These are phyloP conservation scores for Pseudocercospora fuligena DNA, from an alignment of 2,329 filamentous ascomycete genomes.

Conservation along the genomic window DNA sequence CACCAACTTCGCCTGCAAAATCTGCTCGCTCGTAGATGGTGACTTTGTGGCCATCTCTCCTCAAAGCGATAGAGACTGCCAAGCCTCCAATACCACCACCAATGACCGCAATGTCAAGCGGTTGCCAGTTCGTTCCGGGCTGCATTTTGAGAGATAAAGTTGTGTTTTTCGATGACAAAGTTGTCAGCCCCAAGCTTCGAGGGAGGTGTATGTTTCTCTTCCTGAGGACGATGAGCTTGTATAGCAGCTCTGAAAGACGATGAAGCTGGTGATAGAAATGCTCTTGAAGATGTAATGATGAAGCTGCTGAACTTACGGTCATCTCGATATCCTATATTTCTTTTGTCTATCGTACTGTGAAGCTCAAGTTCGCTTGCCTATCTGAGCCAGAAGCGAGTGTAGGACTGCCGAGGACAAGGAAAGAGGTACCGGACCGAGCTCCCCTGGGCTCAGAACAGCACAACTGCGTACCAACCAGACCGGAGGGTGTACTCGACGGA, in stretches of 20 bases:
- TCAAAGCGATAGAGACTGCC: slow-evolving; percentile 56
- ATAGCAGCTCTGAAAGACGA: not conserved
- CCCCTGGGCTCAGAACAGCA: not conserved
- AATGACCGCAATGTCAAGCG: slow-evolving; percentile 46
- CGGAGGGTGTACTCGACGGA: slow-evolving; percentile 8
- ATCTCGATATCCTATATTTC: slow-evolving; percentile 22
- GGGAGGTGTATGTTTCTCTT: not conserved
- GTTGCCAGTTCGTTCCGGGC: slow-evolving; percentile 30
- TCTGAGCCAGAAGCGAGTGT: slow-evolving; percentile 8
- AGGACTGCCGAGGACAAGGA: slow-evolving; percentile 9
- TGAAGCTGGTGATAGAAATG: not conserved
- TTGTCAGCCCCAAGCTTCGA: not conserved
- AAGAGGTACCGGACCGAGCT: slow-evolving; percentile 20
- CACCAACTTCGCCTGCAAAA: slow-evolving; percentile 70
- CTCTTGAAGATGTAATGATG: slow-evolving; percentile 4
- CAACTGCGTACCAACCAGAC: not conserved
- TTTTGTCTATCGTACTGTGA: slow-evolving; percentile 16
- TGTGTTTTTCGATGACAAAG: not conserved
- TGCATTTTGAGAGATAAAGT: slow-evolving; percentile 18
- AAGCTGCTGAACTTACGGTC: slow-evolving; percentile 11
- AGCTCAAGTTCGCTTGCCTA: slow-evolving; percentile 15
- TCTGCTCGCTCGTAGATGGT: slow-evolving; percentile 69
- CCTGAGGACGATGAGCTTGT: not conserved
- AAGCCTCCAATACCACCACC: slow-evolving; percentile 62
- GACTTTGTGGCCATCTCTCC: slow-evolving; percentile 59